These are phyloP conservation scores for Panaeolus cyanescens DNA, from an alignment of 768 basidiomycete species.

Conservation along the genomic window DNA sequence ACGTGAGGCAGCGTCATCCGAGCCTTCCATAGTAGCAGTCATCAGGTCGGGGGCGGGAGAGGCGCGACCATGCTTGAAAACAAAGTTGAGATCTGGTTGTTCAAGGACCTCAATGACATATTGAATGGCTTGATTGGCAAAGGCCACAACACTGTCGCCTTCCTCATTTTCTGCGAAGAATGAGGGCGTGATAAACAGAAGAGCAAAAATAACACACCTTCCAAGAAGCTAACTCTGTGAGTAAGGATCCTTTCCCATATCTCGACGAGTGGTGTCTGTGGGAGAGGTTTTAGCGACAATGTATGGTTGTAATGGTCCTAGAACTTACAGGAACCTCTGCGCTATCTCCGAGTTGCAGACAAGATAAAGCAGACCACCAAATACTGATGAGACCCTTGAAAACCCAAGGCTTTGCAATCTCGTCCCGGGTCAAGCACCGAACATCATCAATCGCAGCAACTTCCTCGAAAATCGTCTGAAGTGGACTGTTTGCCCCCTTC, in stretches of 20 bases:
- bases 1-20: conserved; percentile 10
- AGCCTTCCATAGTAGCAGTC: conserved; percentile 9
- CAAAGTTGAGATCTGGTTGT: conserved; percentile 47
- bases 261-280: conserved; percentile 31
- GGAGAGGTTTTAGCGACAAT: neutral
- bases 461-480: conserved; percentile 56
- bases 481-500: conserved; percentile 40
- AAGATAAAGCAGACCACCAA: conserved; percentile 51
- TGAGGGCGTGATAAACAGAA: conserved; percentile 4
- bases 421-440: conserved; percentile 55
- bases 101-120: conserved; percentile 52
- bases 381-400: conserved; percentile 52
- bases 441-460: conserved; percentile 56
- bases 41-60: conserved; percentile 4
- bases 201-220: conserved; percentile 37
- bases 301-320: neutral
- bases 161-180: conserved; percentile 42
- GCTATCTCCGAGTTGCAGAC: conserved; percentile 47
- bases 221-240: conserved; percentile 44
- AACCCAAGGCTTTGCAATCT: conserved; percentile 54
- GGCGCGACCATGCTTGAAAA: conserved; percentile 20
- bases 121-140: conserved; percentile 40
- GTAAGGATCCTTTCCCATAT: conserved; percentile 62
- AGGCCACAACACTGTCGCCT: conserved; percentile 35
- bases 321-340: conserved; percentile 51